phyloP scores from a whole-genome alignment of 2,329 filamentous ascomycete genomes.

The Ambrosiella cleistominuta region DNA sequence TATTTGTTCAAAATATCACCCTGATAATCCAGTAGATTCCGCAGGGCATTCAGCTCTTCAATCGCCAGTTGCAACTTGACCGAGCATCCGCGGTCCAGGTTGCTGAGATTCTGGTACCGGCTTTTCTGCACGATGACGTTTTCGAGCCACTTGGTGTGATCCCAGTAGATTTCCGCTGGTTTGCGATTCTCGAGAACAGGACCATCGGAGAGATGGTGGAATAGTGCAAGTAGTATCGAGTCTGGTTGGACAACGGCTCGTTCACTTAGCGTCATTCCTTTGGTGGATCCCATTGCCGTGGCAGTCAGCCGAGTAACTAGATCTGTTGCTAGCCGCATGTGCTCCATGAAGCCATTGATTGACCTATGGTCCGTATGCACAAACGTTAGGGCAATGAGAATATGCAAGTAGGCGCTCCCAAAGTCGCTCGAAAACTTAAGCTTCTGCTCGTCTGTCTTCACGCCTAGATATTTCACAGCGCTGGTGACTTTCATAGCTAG shows the following conservation, averaged over 20 bases:
- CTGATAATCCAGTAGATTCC: neutral
- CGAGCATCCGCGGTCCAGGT: neutral
- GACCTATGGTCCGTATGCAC: neutral
- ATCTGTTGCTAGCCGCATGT: neutral
- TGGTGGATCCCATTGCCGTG: neutral
- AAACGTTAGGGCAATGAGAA: neutral
- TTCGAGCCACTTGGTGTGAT: neutral
- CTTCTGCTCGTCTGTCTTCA: neutral
- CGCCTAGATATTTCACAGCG: neutral
- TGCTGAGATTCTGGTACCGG: neutral
- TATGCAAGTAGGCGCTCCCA: neutral
- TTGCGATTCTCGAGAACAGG: neutral
- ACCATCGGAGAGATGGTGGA: neutral
- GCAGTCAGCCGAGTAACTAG: neutral
- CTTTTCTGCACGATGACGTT: neutral
- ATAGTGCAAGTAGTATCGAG: neutral
- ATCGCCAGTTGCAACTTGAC: neutral
- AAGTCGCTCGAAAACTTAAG: neutral
- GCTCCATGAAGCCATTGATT: neutral
- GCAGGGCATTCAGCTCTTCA: neutral
- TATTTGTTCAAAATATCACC: neutral
- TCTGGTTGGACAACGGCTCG: neutral
- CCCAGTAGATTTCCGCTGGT: neutral
- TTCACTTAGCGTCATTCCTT: neutral
- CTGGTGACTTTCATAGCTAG: neutral